Percentiles rank a stretch among this genome's conserved stretches.
Evolutionary conservation across 2,329 filamentous ascomycete genomes (phyloP).

Genomic region (Tolypocladium tundrense): DNA sequence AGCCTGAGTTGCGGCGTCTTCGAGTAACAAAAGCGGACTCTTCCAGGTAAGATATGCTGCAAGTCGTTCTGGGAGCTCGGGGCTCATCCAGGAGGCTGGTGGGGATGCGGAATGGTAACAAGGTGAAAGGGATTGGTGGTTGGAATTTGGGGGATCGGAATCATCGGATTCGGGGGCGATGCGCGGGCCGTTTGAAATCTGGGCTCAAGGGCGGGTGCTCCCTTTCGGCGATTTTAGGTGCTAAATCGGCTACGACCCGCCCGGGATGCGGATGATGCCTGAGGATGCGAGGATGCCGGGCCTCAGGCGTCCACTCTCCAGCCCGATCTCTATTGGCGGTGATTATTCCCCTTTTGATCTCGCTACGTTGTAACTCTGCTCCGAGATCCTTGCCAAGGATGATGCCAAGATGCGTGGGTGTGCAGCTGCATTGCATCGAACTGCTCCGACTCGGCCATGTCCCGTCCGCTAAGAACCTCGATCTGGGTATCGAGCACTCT

Average conservation of each 20-base stretch:
- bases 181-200: background rate
- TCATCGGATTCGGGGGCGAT: background rate
- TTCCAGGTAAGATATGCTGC: background rate
- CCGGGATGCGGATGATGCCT: background rate
- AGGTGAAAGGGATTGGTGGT: background rate
- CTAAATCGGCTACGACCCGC: background rate
- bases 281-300: background rate
- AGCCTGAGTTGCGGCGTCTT: background rate
- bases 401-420: background rate
- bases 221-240: background rate
- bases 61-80: too few species aligned
- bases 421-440: background rate
- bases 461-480: background rate
- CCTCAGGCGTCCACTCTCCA: too few species aligned
- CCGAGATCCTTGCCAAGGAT: background rate
- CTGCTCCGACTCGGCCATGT: background rate
- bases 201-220: background rate
- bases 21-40: background rate
- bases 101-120: background rate
- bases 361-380: background rate
- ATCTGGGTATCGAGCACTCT: background rate
- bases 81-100: background rate
- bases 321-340: too few species aligned
- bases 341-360: background rate
- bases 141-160: too few species aligned